Conservation (phyloP, 2,329 filamentous ascomycete genomes). For the Leptoxyphium fumago region DNA sequence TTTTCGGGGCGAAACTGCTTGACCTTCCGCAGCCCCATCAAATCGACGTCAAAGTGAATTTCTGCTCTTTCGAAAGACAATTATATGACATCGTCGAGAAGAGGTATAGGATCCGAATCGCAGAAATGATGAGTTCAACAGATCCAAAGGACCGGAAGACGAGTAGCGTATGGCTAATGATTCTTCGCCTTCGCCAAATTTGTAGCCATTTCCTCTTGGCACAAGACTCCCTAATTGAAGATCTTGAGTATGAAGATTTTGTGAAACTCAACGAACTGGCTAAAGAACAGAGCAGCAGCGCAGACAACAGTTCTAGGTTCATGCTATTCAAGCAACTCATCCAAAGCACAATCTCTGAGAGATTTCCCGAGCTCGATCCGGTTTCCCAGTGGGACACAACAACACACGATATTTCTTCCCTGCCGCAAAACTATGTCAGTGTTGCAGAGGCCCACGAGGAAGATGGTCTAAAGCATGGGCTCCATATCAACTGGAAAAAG, state of each 20-base stretch:
- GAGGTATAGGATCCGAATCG: slow-evolving; percentile 30
- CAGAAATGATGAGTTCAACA: slow-evolving; percentile 13
- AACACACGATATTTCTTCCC: not conserved
- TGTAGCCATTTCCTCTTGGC: slow-evolving; percentile 34
- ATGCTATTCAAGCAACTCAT: not conserved
- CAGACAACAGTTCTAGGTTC: slow-evolving; percentile 5
- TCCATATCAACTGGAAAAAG: slow-evolving; percentile 25
- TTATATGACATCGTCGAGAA: slow-evolving; percentile 39
- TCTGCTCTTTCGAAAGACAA: slow-evolving; percentile 36
- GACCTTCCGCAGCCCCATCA: slow-evolving; percentile 37
- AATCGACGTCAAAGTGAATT: slow-evolving; percentile 28
- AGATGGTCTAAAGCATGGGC: slow-evolving; percentile 22
- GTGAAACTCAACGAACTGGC: slow-evolving; percentile 22
- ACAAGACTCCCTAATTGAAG: slow-evolving; percentile 29
- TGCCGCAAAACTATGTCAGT: slow-evolving; percentile 6
- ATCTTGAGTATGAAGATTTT: slow-evolving; percentile 32
- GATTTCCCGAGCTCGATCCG: not conserved
- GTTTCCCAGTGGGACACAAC: not conserved
- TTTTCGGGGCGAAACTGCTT: slow-evolving; percentile 40
- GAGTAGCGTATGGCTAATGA: slow-evolving; percentile 30
- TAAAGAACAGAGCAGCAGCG: slow-evolving; percentile 7
- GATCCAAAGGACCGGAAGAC: slow-evolving; percentile 20
- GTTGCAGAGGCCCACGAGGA: slow-evolving; percentile 3
- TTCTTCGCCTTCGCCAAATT: slow-evolving; percentile 37
- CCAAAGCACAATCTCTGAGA: not conserved